phyloP scores from a whole-genome alignment of 1,284 basidiomycete species.

The Apiotrichum akiyoshidainum region DNA sequence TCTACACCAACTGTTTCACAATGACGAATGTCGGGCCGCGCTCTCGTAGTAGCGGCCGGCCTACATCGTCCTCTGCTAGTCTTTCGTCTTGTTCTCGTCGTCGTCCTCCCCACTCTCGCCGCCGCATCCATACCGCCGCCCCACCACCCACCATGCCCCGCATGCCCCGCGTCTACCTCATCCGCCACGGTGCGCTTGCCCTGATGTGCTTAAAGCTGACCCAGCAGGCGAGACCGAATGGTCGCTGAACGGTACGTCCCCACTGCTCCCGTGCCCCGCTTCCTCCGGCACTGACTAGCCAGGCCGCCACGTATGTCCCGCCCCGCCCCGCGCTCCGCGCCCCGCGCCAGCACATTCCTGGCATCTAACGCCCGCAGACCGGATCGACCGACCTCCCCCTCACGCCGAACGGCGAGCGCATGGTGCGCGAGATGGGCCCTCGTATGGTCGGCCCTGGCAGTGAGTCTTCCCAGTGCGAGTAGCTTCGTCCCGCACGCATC shows the following conservation, averaged over 20 bases:
- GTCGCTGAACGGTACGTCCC: constrained; percentile 68
- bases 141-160: constrained; percentile 19
- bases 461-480: constrained; percentile 51
- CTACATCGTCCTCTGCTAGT: no score
- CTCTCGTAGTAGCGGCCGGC: no score
- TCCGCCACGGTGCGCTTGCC: constrained; percentile 44
- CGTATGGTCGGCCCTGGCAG: constrained; percentile 70
- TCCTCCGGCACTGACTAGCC: neutral
- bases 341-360: neutral
- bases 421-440: constrained; percentile 64
- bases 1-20: neutral
- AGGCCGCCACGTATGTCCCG: neutral
- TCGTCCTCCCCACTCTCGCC: neutral
- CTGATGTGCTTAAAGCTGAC: neutral
- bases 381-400: constrained; percentile 83
- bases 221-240: constrained; percentile 84
- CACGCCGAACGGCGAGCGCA: constrained; percentile 71
- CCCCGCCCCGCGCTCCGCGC: constrained; percentile 13
- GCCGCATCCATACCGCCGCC: neutral
- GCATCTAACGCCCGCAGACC: constrained; percentile 58
- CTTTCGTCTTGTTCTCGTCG: neutral
- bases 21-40: neutral
- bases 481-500: no score
- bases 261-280: no score
- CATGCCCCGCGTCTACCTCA: constrained; percentile 52